phyloP scores from a whole-genome alignment of 345 rosid species.

The Acer negundo region DNA sequence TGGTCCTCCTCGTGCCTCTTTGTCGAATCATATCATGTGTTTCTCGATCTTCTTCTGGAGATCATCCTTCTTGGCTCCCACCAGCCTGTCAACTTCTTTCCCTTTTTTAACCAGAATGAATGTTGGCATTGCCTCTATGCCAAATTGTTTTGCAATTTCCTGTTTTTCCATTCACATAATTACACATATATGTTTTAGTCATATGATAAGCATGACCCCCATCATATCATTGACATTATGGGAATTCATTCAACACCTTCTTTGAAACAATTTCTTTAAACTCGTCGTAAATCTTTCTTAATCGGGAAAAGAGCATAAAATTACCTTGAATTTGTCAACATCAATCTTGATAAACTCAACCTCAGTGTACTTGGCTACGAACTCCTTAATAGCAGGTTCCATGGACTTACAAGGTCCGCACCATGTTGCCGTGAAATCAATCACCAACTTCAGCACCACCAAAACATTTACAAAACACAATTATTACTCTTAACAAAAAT shows the following conservation, averaged over 20 bases:
- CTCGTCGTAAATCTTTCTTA: too few species aligned
- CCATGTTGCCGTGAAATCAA: conserved; percentile 79
- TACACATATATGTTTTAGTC: background rate
- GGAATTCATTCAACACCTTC: background rate
- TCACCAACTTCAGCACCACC: conserved; percentile 50
- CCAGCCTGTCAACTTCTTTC: conserved; percentile 53
- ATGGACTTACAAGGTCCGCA: conserved; percentile 73
- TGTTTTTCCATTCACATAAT: conserved; percentile 29
- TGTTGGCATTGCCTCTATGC: conserved; percentile 51
- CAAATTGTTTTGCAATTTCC: conserved; percentile 47
- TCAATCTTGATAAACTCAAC: conserved; percentile 76
- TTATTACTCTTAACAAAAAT: background rate
- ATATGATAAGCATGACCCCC: background rate
- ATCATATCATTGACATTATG: background rate
- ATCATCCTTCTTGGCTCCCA: conserved; percentile 57
- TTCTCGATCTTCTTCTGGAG: conserved; percentile 62
- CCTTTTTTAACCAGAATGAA: conserved; percentile 68
- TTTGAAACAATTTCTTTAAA: too few species aligned
- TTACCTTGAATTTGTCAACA: conserved; percentile 60
- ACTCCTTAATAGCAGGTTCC: conserved; percentile 54
- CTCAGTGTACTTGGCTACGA: conserved; percentile 55
- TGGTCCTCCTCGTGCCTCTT: too few species aligned
- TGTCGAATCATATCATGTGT: conserved; percentile 21
- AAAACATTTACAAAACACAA: background rate
- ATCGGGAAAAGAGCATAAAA: background rate